These are phyloP conservation scores for Plasmodium blacklocki DNA, from an alignment of 169 alveolate species.

Conservation along the genomic window DNA sequence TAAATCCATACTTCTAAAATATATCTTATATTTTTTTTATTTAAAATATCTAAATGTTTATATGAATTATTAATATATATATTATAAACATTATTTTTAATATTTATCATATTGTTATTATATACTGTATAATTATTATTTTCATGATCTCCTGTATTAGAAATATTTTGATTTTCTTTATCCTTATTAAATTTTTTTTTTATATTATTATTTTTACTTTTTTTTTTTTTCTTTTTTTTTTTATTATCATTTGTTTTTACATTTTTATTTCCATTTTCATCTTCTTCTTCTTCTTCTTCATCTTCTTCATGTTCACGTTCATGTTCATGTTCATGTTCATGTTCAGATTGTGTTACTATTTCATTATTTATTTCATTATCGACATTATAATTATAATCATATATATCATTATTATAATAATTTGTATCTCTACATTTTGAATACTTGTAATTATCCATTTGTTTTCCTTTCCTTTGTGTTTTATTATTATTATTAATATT, in stretches of 20 bases:
- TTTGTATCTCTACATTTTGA: too few relatives aligned
- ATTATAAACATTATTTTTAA: conserved; percentile 56
- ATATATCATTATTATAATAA: too few relatives aligned
- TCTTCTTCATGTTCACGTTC: too few relatives aligned
- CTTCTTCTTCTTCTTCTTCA: too few relatives aligned
- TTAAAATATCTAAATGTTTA: conserved; percentile 41
- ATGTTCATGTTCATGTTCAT: too few relatives aligned
- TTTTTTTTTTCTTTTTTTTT: background rate
- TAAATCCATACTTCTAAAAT: conserved; percentile 65
- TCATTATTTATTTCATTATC: too few relatives aligned
- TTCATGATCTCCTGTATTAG: background rate
- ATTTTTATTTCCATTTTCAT: background rate
- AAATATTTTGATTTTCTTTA: background rate
- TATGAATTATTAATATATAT: conserved; percentile 38
- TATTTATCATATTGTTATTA: conserved; percentile 7
- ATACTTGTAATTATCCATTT: too few relatives aligned
- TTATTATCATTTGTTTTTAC: background rate
- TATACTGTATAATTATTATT: background rate
- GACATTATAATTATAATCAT: too few relatives aligned
- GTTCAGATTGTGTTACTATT: too few relatives aligned
- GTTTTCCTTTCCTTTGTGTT: too few relatives aligned
- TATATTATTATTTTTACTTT: background rate
- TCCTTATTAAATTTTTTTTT: background rate
- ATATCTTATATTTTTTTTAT: conserved; percentile 30
- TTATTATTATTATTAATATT: too few relatives aligned